Evolutionary conservation across 1,284 basidiomycete genomes (phyloP).

Genomic region (Tylopilus sp.): DNA sequence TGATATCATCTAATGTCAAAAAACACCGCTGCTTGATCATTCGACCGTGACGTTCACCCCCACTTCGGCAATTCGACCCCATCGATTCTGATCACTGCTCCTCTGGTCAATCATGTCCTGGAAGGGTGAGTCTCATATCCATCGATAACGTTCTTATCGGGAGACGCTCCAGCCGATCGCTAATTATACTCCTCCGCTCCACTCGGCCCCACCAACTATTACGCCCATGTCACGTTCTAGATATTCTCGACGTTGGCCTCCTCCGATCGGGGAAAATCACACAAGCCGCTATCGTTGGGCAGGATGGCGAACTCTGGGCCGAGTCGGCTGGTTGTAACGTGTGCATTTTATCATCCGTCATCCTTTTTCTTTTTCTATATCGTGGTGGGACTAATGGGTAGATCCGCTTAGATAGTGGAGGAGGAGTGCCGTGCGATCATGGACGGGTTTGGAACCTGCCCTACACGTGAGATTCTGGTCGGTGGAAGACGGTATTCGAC

Average conservation of each 20-base stretch:
- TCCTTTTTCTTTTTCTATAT: background rate
- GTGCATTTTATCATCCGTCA: constrained; percentile 41
- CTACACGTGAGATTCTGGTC: constrained; percentile 36
- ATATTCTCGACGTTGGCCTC: constrained; percentile 65
- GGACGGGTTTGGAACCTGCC: constrained; percentile 31
- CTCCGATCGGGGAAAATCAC: constrained; percentile 81
- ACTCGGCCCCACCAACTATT: too few species aligned
- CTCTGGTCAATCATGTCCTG: constrained; percentile 56
- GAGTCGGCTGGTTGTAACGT: constrained; percentile 80
- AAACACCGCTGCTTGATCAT: background rate
- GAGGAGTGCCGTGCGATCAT: constrained; percentile 27
- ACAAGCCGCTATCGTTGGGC: constrained; percentile 89
- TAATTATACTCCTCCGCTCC: background rate
- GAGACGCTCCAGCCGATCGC: background rate
- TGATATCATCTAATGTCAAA: too few species aligned
- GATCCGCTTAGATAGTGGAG: constrained; percentile 27
- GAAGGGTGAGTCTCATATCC: constrained; percentile 51
- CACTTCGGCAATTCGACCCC: background rate
- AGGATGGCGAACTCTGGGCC: constrained; percentile 92
- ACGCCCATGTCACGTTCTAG: constrained; percentile 10
- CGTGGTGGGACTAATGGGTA: background rate
- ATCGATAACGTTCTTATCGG: background rate
- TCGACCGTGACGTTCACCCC: too few species aligned
- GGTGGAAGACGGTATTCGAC: constrained; percentile 36
- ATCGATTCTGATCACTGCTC: background rate